A percentile compares a stretch with the other conserved stretches of the same genome.
phyloP scores from a whole-genome alignment of 768 basidiomycete species.

The Termitomyces sp. region DNA sequence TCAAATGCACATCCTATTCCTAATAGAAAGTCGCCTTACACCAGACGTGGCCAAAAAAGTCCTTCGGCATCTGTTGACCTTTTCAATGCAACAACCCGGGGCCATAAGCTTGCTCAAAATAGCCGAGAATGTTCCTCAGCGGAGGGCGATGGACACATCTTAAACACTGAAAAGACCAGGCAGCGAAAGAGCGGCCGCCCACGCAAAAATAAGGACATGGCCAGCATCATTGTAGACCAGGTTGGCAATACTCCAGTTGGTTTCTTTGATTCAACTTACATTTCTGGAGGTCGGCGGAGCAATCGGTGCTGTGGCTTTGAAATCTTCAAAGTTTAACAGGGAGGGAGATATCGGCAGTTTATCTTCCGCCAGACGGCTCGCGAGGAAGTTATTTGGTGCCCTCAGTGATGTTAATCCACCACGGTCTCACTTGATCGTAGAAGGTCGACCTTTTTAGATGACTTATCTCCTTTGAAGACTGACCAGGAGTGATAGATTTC shows the following conservation, averaged over 20 bases:
- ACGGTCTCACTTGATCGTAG: conserved; percentile 59
- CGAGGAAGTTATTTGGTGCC: conserved; percentile 62
- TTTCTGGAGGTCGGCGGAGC: conserved; percentile 46
- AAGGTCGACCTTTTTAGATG: conserved; percentile 36
- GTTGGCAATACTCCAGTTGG: conserved; percentile 22
- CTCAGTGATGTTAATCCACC: conserved; percentile 59
- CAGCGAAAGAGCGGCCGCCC: conserved; percentile 26
- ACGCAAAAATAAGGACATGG: conserved; percentile 49
- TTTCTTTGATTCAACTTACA: not conserved
- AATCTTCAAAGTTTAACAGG: conserved; percentile 58
- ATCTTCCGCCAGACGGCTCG: conserved; percentile 62
- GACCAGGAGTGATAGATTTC: conserved; percentile 49
- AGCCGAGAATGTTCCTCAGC: conserved; percentile 11
- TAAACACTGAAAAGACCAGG: conserved; percentile 12
- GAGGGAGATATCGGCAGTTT: conserved; percentile 52
- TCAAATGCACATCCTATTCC: conserved; percentile 58
- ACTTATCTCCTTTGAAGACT: not conserved
- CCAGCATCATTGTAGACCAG: conserved; percentile 70
- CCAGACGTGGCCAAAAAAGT: conserved; percentile 44
- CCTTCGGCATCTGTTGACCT: conserved; percentile 32
- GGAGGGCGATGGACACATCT: conserved; percentile 11
- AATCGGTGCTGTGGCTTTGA: conserved; percentile 69
- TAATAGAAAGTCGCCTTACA: conserved; percentile 34
- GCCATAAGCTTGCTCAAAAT: conserved; percentile 12
- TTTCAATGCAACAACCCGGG: conserved; percentile 12